A percentile compares a stretch with the other conserved stretches of the same genome.
These are phyloP conservation scores for Clarireedia sp. DNA, from an alignment of 2,329 filamentous ascomycete species.

Conservation along the genomic window DNA sequence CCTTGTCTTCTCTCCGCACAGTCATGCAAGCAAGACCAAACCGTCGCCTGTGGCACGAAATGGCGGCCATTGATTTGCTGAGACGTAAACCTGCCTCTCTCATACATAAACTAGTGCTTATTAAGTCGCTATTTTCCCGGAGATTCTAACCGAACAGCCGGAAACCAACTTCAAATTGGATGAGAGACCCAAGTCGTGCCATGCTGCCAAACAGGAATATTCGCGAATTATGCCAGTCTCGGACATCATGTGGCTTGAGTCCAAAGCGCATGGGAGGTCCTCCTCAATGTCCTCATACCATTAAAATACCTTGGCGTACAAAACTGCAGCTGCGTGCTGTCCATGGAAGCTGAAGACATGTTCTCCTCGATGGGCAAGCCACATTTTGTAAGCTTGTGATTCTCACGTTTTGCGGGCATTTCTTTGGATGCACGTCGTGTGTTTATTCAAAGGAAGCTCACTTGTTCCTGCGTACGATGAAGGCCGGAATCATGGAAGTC, in stretches of 20 bases:
- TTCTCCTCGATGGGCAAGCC: neutral
- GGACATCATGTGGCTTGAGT: slow-evolving; percentile 6
- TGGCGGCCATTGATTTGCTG: slow-evolving; percentile 1
- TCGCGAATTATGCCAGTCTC: slow-evolving; percentile 2
- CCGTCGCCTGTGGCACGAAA: neutral
- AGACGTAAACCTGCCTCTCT: neutral
- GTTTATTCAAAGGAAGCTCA: neutral
- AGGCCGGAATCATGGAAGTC: neutral
- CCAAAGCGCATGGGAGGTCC: neutral
- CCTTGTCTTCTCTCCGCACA: neutral
- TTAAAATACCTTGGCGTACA: neutral
- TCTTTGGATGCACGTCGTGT: neutral
- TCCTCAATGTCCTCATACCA: neutral
- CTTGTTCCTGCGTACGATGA: slow-evolving; percentile 6
- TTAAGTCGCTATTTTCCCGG: slow-evolving; percentile 1
- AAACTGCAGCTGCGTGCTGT: neutral
- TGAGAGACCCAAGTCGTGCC: neutral
- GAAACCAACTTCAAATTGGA: slow-evolving; percentile 1
- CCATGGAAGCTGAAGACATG: neutral
- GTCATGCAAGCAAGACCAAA: neutral
- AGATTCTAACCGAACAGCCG: slow-evolving; percentile 9
- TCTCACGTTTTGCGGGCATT: neutral
- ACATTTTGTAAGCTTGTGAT: neutral
- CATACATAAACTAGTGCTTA: slow-evolving; percentile 5
- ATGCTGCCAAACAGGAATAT: slow-evolving; percentile 2